phyloP scores from a whole-genome alignment of 2,329 filamentous ascomycete species.

The Fusarium verrucosum region DNA sequence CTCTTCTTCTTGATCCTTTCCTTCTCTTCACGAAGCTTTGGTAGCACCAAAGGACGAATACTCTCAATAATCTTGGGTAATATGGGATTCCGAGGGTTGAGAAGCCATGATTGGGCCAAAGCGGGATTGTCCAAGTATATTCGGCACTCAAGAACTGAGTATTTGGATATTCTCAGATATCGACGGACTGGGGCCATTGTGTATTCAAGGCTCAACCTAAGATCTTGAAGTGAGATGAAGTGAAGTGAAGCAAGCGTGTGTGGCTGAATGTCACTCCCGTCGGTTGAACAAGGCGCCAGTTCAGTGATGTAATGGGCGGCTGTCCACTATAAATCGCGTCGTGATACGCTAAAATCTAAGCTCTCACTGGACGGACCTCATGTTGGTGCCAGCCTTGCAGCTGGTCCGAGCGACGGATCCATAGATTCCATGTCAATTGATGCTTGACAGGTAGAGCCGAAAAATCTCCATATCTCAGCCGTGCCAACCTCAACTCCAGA shows the following conservation, averaged over 20 bases:
- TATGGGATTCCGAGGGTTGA: slow-evolving; percentile 78
- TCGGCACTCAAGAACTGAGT: slow-evolving; percentile 94
- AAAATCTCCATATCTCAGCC: slow-evolving; percentile 40
- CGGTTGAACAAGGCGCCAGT: slow-evolving; percentile 1
- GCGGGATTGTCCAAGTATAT: slow-evolving; percentile 95
- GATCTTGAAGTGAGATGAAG: neutral
- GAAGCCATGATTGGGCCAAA: slow-evolving; percentile 83
- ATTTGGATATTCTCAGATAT: slow-evolving; percentile 90
- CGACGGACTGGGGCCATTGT: slow-evolving; percentile 86
- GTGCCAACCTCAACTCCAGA: slow-evolving; percentile 9
- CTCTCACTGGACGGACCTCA: slow-evolving; percentile 6
- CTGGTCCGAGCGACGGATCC: slow-evolving; percentile 25
- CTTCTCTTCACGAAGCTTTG: slow-evolving; percentile 88
- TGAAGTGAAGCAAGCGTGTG: slow-evolving; percentile 7
- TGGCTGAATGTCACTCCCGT: too few relatives aligned
- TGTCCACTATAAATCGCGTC: slow-evolving; percentile 31
- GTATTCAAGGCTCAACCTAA: neutral
- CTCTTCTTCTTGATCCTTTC: slow-evolving; percentile 67
- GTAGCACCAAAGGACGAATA: slow-evolving; percentile 85
- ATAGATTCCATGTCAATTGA: slow-evolving; percentile 34
- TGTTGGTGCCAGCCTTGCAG: slow-evolving; percentile 40
- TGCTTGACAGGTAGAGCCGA: slow-evolving; percentile 22
- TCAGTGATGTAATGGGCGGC: slow-evolving; percentile 38
- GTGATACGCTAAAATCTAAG: slow-evolving; percentile 25
- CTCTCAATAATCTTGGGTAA: slow-evolving; percentile 85